Evolutionary conservation across 225 moss, liverwort and hornwort species (phyloP).

Genomic region (Neckera pumila): DNA sequence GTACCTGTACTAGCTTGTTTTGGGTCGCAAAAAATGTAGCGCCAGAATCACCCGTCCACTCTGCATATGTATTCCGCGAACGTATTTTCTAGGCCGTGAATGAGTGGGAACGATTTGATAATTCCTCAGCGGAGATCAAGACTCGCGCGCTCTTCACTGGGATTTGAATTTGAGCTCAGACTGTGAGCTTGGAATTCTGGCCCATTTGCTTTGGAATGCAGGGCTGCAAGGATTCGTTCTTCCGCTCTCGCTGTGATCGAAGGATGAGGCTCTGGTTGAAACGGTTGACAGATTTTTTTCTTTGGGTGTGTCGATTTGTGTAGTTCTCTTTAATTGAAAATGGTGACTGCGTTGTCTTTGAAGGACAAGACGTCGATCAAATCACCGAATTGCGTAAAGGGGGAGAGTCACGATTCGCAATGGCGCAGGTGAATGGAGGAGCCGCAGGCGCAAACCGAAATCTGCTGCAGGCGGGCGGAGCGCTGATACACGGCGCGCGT

Average conservation of each 20-base stretch:
- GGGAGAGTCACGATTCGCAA: neutral
- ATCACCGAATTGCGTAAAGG: too few relatives aligned
- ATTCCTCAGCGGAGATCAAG: neutral
- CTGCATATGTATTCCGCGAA: neutral
- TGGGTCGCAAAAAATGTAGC: neutral
- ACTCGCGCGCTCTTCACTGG: neutral
- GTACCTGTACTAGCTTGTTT: neutral
- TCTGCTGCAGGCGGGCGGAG: neutral
- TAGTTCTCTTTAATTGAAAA: neutral
- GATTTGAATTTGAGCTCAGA: neutral
- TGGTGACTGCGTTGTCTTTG: neutral
- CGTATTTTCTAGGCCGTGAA: neutral
- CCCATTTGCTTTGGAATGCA: neutral
- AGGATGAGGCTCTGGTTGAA: neutral
- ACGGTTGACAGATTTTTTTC: neutral
- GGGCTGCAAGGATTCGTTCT: too few relatives aligned
- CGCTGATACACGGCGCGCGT: rapidly evolving
- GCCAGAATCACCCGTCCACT: neutral
- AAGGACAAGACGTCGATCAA: neutral
- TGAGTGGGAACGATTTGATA: neutral
- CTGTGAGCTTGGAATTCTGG: too few relatives aligned
- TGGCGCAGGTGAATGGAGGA: neutral
- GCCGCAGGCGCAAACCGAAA: neutral
- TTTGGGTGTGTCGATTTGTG: neutral
- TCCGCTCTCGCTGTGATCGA: too few relatives aligned